Evolutionary conservation across 2,329 filamentous ascomycete genomes (phyloP).

Genomic region (Colletotrichum karsti): DNA sequence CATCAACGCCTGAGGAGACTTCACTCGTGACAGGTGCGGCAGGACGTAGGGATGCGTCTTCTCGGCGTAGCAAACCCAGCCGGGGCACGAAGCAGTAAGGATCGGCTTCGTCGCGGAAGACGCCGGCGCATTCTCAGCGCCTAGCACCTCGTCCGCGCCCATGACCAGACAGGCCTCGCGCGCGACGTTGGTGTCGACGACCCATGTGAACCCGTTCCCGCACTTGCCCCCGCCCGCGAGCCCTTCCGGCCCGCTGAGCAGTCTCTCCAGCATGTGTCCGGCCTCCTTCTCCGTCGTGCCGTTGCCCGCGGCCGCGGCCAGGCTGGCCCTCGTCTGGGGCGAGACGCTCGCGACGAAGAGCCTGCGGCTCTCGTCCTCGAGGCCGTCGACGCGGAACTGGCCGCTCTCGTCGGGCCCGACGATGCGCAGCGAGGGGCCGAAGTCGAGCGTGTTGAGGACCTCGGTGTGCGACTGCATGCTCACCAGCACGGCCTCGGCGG

Average conservation of each 20-base stretch:
- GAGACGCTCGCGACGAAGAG: conserved; percentile 93
- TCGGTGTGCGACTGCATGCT: conserved; percentile 94
- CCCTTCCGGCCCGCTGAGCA: conserved; percentile 76
- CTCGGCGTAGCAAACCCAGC: conserved; percentile 99
- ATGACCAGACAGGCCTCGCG: conserved; percentile 85
- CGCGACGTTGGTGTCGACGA: conserved; percentile 87
- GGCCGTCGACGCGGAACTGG: conserved; percentile 53
- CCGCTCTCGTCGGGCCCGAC: conserved; percentile 41
- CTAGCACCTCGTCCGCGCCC: conserved; percentile 75
- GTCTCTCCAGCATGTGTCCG: conserved; percentile 82
- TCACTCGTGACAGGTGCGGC: conserved; percentile 88
- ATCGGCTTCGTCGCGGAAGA: conserved; percentile 60
- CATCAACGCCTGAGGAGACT: conserved; percentile 91
- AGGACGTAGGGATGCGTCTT: conserved; percentile 96
- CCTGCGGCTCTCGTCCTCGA: conserved; percentile 70
- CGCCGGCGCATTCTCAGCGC: conserved; percentile 29
- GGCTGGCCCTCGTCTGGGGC: conserved; percentile 87
- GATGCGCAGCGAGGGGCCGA: conserved; percentile 60
- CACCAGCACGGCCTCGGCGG: conserved; percentile 95
- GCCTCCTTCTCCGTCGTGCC: conserved; percentile 77
- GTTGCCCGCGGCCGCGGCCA: conserved; percentile 84
- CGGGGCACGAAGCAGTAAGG: conserved; percentile 90
- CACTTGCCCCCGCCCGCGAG: conserved; percentile 75
- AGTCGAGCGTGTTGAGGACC: conserved; percentile 84
- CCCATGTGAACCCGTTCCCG: conserved; percentile 84